phyloP scores from a whole-genome alignment of 2,329 filamentous ascomycete species.

The Alternaria infectoria region DNA sequence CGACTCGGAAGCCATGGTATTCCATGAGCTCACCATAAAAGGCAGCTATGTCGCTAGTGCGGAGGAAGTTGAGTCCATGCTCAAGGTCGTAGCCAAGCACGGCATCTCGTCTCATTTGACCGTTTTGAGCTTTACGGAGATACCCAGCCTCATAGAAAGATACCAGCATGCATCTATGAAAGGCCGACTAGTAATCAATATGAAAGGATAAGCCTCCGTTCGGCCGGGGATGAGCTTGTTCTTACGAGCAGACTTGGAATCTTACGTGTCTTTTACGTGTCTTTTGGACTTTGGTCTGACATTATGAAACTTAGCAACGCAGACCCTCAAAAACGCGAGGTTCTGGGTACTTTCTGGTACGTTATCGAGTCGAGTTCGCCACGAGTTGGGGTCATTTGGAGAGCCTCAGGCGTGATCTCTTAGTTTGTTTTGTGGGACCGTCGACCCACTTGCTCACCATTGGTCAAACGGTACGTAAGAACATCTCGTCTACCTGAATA shows the following conservation, averaged over 20 bases:
- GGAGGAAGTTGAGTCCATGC: constrained; percentile 32
- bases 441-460: constrained; percentile 1
- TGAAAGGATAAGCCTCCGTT: constrained; percentile 7
- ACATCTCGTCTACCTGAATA: neutral
- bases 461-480: constrained; percentile 19
- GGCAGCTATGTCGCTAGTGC: constrained; percentile 35
- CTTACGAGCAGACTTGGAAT: neutral
- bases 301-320: neutral
- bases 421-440: constrained; percentile 9
- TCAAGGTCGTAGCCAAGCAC: constrained; percentile 28
- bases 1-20: constrained; percentile 32
- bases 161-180: constrained; percentile 31
- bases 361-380: neutral
- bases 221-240: neutral
- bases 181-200: constrained; percentile 29
- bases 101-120: constrained; percentile 31
- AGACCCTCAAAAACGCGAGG: neutral
- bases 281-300: neutral
- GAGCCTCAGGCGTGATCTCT: constrained; percentile 4
- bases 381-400: constrained; percentile 31
- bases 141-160: constrained; percentile 25
- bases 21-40: constrained; percentile 31
- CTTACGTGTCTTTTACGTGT: neutral
- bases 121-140: constrained; percentile 26
- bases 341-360: neutral